Conservation (phyloP, 176 grass and related monocot species). For the Saccharum officinarum region DNA sequence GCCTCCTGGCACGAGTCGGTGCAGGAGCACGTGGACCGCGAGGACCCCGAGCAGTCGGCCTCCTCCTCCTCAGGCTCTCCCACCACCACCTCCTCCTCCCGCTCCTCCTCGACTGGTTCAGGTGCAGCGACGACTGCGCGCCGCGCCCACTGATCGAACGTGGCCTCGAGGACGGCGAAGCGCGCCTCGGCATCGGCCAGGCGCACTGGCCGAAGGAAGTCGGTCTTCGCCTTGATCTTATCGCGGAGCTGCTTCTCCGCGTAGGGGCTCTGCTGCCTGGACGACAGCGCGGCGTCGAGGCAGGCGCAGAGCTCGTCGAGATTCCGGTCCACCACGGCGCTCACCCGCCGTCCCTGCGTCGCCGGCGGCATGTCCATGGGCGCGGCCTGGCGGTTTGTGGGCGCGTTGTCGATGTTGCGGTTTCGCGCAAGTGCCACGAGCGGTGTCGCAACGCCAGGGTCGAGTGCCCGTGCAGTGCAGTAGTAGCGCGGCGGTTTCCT, state of each 20-base stretch:
- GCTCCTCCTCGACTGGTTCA: neutral
- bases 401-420: neutral
- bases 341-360: neutral
- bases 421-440: neutral
- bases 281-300: slow-evolving; percentile 20
- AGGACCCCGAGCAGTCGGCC: neutral
- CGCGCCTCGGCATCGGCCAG: slow-evolving; percentile 25
- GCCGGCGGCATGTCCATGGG: slow-evolving; percentile 11
- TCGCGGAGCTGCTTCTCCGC: neutral
- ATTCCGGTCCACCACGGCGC: slow-evolving; percentile 13
- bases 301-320: slow-evolving; percentile 17
- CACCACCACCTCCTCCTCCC: neutral
- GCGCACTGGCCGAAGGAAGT: slow-evolving; percentile 31
- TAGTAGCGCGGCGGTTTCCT: slow-evolving; percentile 14
- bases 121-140: neutral
- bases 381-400: neutral
- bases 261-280: neutral
- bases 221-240: neutral
- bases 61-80: neutral
- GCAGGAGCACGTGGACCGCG: slow-evolving; percentile 43
- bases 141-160: slow-evolving; percentile 26
- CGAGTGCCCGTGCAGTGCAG: neutral
- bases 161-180: slow-evolving; percentile 26
- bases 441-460: neutral
- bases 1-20: slow-evolving; percentile 35